Percentiles rank a stretch among this genome's conserved stretches.
Conservation (phyloP, 2,329 filamentous ascomycete species). For the Epichloe uncinata region DNA sequence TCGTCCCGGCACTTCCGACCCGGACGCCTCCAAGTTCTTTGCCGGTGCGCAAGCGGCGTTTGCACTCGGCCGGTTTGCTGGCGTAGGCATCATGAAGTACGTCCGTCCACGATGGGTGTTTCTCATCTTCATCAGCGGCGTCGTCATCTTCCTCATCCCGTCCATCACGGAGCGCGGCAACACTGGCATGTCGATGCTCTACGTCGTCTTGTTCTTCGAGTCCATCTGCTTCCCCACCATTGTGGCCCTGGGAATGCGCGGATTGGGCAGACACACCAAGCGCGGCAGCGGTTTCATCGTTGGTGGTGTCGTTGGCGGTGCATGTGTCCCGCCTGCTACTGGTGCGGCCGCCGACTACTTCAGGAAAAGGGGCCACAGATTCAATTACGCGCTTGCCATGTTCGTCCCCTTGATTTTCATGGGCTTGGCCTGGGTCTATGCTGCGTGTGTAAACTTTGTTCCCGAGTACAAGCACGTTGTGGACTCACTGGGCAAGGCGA, state of each 20-base stretch:
- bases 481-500: slow-evolving; percentile 39
- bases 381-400: slow-evolving; percentile 47
- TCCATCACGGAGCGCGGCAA: slow-evolving; percentile 33
- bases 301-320: slow-evolving; percentile 58
- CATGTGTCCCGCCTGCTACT: slow-evolving; percentile 58
- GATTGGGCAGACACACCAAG: slow-evolving; percentile 64
- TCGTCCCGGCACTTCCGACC: slow-evolving; percentile 33
- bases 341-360: slow-evolving; percentile 53
- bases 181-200: slow-evolving; percentile 47
- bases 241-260: slow-evolving; percentile 62
- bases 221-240: slow-evolving; percentile 73
- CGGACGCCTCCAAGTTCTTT: slow-evolving; percentile 51
- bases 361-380: not conserved
- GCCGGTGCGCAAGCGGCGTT: slow-evolving; percentile 64
- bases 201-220: slow-evolving; percentile 64
- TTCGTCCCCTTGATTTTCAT: slow-evolving; percentile 51
- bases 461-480: slow-evolving; percentile 49
- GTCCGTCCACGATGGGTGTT: slow-evolving; percentile 55
- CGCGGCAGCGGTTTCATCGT: slow-evolving; percentile 58
- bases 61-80: slow-evolving; percentile 57
- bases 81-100: slow-evolving; percentile 53
- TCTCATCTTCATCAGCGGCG: slow-evolving; percentile 47
- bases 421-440: slow-evolving; percentile 41
- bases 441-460: slow-evolving; percentile 51
- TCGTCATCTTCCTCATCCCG: slow-evolving; percentile 48